Evolutionary conservation across 2,329 filamentous ascomycete genomes (phyloP), one percentile per base, ranked within the genome.

Genomic region (Colletotrichum paranaense): DNA sequence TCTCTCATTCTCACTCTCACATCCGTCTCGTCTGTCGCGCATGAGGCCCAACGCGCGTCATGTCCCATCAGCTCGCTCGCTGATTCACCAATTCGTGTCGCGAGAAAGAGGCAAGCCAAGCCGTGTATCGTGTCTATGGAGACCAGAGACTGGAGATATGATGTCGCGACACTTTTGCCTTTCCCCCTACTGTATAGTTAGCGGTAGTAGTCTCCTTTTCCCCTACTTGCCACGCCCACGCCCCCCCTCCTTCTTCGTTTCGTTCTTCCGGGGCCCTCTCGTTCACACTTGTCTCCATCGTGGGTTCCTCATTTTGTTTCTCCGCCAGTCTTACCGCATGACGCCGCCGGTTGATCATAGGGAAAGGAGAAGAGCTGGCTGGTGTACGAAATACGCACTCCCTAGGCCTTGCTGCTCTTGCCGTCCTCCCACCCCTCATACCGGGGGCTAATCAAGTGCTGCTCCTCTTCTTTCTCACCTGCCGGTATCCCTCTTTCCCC

Each of bases 261-360:
- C 32, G 62, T n/a, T 26, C 32, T 35, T 28, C 9, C 38, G 38
- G 38, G 49, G 49, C 49, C n/a, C 35, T 62, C 26, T 32, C 7
- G 1, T 19, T 49, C 42, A 49, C 38, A 42, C 38, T 42, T 42
- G 14, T 42, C 38, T 42, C 38, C 38, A 49, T 49, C 42, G 42
- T 49, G 42, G 42, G 38, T n/a, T 55, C 4, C 46, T 56, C 49
- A 32, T 68, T 35, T 49, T 52, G 22, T 9, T 7, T 58, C 66
- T 55, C 66, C 70, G 42, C 59, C 59, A 55, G 70, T 73, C 70
- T 69, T 65, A 69, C 70, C 53, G 66, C 70, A 73, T 69, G 59
- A 63, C 70, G 70, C 70, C 70, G 66, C 70, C 70, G 66, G 42
- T 62, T 28, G 14, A 52, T 24, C 19, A 4, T 49, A n/a, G 42